Evolutionary conservation across 2,329 filamentous ascomycete species (phyloP), one percentile per base, ranked within the genome.

Genomic region (Chalaropsis thielavioides): DNA sequence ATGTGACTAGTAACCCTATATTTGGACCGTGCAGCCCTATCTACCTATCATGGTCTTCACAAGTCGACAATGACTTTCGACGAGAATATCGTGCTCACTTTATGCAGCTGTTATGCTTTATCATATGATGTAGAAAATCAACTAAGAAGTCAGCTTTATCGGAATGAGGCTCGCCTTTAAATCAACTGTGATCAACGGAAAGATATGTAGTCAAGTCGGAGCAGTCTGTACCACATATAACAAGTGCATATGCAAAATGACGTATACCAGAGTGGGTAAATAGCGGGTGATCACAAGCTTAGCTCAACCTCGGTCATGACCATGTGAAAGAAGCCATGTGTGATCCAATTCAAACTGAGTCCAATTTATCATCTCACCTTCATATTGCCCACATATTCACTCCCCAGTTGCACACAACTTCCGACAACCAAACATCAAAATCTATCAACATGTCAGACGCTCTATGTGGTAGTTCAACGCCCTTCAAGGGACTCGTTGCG

Each of bases 401-500:
- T 11, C 19, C 31, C 43, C 8, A n/a, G 43, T 8, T 38, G 35
- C 11, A 3, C 22, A 58, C n/a, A 35, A 38, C 8, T 1, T 58
- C 54, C 38, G 17, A 8, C 35, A 2, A 58, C n/a, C 15, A 17
- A 46, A 5, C 15, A 46, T 46, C 38, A 27, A 11, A 19, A 19
- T 27, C 19, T 44, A 58, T 22, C 51, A 44, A n/a, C 19, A 78
- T 78, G 76, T 72, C 75, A 44, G 75, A 77, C 63, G 72, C 72
- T 64, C 75, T 76, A 10, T 78, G 76, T 68, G 76, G 75, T 67
- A 76, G 75, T 41, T 72, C 73, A 1, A 75, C 74, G 61, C 76
- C 76, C 43, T 77, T 78, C 64, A 78, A 78, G 71, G 74, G 72
- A 13, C 72, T 78, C 51, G 69, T 76, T 22, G 75, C 78, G 8